Evolutionary conservation across 106 monocot genomes (phyloP).

Genomic region (Xerophyta viscosa): DNA sequence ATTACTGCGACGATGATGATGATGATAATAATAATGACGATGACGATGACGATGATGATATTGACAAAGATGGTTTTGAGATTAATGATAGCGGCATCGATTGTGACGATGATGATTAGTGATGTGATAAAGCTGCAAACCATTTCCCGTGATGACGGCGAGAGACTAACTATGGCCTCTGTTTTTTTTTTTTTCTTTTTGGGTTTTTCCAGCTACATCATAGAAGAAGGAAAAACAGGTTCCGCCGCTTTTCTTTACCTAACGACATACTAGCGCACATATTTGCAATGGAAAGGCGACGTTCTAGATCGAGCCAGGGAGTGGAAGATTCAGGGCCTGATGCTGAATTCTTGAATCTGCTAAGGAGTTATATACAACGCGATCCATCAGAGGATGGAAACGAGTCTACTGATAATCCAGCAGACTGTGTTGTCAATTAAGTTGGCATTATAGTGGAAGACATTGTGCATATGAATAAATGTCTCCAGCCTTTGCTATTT

Average conservation of each 20-base stretch:
- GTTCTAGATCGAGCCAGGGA: conserved; percentile 1
- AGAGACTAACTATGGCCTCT: too few relatives aligned
- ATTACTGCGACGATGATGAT: not conserved
- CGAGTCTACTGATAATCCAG: not conserved
- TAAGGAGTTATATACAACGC: conserved; percentile 3
- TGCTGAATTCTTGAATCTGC: conserved; percentile 5
- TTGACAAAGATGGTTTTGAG: not conserved
- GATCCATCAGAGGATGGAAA: conserved; percentile 4
- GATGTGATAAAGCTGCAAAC: not conserved
- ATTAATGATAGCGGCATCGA: too few relatives aligned
- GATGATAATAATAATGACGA: not conserved
- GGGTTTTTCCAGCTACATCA: conserved; percentile 13
- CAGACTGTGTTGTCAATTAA: conserved; percentile 11
- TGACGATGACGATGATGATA: not conserved
- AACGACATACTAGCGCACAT: conserved; percentile 23
- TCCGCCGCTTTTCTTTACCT: conserved; percentile 15
- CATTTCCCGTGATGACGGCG: not conserved
- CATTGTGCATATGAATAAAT: not conserved
- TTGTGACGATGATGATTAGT: not conserved
- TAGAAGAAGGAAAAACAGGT: conserved; percentile 17
- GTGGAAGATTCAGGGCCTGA: not conserved
- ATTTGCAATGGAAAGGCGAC: conserved; percentile 21
- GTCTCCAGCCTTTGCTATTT: too few relatives aligned
- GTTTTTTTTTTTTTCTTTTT: not conserved
- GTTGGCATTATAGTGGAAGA: not conserved